Conservation (phyloP, 805 yeast genomes). For the Zygotorulaspora chibaensis region DNA sequence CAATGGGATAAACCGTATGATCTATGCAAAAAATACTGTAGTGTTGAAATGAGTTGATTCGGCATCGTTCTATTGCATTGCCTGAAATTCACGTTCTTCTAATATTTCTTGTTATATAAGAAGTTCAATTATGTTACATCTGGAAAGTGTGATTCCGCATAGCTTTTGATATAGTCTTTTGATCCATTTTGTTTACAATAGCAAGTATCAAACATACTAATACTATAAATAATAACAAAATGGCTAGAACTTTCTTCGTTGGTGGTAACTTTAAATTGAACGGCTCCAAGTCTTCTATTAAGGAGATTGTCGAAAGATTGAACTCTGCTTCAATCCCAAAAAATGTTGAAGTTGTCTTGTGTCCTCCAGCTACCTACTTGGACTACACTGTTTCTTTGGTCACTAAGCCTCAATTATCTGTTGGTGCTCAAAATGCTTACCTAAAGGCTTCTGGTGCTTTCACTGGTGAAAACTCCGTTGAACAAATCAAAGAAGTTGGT, state of each 20-base stretch:
- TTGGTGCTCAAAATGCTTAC: conserved; percentile 91
- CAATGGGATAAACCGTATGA: conserved; percentile 1
- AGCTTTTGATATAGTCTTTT: not conserved
- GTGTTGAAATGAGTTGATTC: not conserved
- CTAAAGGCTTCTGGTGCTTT: conserved; percentile 89
- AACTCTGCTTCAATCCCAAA: conserved; percentile 72
- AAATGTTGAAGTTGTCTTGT: conserved; percentile 86
- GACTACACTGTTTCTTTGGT: conserved; percentile 65
- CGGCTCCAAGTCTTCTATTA: conserved; percentile 85
- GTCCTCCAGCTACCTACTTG: conserved; percentile 95
- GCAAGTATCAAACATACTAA: not conserved
- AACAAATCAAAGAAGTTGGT: conserved; percentile 83
- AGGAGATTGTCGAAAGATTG: conserved; percentile 75
- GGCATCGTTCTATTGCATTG: not conserved
- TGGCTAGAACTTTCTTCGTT: conserved; percentile 91
- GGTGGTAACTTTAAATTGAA: conserved; percentile 99
- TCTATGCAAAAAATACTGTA: not conserved
- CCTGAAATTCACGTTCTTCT: not conserved
- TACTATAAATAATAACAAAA: conserved; percentile 13
- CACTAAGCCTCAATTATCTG: conserved; percentile 66
- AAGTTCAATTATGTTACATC: not conserved
- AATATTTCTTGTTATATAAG: not conserved
- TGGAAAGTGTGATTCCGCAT: no score
- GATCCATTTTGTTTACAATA: not conserved
- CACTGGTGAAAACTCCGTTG: conserved; percentile 95